Evolutionary conservation across 441 rosid genomes (phyloP).

Genomic region (Breynia disticha): DNA sequence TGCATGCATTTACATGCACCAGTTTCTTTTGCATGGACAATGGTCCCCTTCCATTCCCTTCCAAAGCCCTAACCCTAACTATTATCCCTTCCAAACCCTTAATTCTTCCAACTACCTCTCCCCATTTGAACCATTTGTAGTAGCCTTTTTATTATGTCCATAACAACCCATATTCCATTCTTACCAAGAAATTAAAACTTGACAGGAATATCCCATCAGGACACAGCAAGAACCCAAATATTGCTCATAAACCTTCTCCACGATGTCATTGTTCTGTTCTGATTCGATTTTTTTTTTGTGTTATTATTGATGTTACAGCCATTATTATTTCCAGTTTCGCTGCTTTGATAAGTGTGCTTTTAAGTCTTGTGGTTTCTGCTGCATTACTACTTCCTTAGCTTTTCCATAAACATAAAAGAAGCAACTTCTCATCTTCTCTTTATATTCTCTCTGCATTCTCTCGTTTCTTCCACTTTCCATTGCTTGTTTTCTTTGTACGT

Average conservation of each 20-base stretch:
- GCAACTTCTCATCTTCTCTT: slow-evolving; percentile 5
- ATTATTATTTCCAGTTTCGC: slow-evolving; percentile 21
- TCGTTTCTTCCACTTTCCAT: slow-evolving; percentile 5
- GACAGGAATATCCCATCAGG: not conserved
- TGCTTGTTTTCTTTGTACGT: slow-evolving; percentile 8
- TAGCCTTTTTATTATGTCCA: slow-evolving; percentile 2
- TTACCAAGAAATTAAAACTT: not conserved
- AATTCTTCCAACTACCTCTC: slow-evolving; percentile 23
- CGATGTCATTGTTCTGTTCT: slow-evolving; percentile 13
- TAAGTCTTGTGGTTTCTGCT: slow-evolving; percentile 13
- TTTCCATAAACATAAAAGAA: slow-evolving; percentile 23
- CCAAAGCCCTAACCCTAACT: slow-evolving; percentile 13
- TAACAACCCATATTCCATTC: not conserved
- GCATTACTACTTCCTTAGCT: slow-evolving; percentile 9
- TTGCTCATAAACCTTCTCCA: slow-evolving; percentile 15
- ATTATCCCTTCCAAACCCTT: slow-evolving; percentile 8
- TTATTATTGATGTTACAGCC: slow-evolving; percentile 24
- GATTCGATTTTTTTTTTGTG: slow-evolving; percentile 1
- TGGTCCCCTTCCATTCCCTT: slow-evolving; percentile 17
- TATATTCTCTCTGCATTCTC: not conserved
- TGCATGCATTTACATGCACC: slow-evolving; percentile 26
- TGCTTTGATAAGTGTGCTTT: slow-evolving; percentile 38
- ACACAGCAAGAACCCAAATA: slow-evolving; percentile 5
- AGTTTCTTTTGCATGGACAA: slow-evolving; percentile 19
- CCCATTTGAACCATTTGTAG: slow-evolving; percentile 8